Conservation (phyloP, 495 filamentous ascomycete species). For the Neurospora terricola region DNA sequence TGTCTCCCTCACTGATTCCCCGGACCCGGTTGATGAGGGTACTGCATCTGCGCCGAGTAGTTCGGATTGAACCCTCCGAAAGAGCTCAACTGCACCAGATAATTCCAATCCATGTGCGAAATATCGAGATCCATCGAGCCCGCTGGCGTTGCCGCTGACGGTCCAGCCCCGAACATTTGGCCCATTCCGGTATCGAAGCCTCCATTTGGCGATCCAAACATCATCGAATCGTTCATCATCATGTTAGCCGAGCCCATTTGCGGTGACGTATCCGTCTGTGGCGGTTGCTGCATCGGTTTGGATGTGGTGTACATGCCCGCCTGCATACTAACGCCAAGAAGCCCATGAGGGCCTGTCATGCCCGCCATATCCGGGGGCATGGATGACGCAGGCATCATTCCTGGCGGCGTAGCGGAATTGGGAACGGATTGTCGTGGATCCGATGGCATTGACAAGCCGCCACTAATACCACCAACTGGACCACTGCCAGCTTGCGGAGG, state of each 20-base stretch:
- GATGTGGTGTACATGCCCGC: constrained; percentile 8
- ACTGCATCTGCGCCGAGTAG: not conserved
- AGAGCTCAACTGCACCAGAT: constrained; percentile 28
- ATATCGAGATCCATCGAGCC: constrained; percentile 29
- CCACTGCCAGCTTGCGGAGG: not conserved
- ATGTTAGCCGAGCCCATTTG: constrained; percentile 9
- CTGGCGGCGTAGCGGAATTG: not conserved
- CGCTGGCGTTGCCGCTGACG: constrained; percentile 1
- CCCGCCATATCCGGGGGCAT: not conserved
- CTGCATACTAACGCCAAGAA: not conserved
- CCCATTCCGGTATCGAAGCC: constrained; percentile 11
- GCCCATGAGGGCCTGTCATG: not conserved
- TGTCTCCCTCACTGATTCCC: not conserved
- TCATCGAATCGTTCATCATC: constrained; percentile 20
- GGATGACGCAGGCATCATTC: not conserved
- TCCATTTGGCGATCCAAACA: constrained; percentile 8
- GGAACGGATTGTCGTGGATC: not conserved
- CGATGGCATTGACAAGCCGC: not conserved
- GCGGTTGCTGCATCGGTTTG: constrained; percentile 7
- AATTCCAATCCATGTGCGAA: constrained; percentile 36
- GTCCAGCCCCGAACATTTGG: constrained; percentile 8
- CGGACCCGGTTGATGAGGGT: not conserved
- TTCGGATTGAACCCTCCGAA: constrained; percentile 25
- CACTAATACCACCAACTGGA: not conserved
- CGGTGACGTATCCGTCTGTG: not conserved